Conservation (phyloP, 495 filamentous ascomycete genomes). For the Penicillium nucicola region DNA sequence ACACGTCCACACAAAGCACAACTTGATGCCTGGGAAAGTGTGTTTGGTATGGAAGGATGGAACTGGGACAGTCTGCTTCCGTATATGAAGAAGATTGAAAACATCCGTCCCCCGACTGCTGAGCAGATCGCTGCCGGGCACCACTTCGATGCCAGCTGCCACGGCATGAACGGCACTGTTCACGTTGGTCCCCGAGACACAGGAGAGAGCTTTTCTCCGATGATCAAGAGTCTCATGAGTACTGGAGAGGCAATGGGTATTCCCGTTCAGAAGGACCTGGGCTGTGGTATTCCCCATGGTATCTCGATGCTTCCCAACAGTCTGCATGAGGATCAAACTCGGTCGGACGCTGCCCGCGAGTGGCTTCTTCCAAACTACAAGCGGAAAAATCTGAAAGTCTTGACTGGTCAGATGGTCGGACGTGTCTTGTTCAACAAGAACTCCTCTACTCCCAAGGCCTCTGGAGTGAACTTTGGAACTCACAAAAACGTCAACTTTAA, state of each 20-base stretch:
- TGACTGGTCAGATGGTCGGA: constrained; percentile 44
- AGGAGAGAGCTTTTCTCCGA: constrained; percentile 14
- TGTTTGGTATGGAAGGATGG: constrained; percentile 50
- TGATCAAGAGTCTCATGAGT: constrained; percentile 23
- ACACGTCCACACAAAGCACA: constrained; percentile 41
- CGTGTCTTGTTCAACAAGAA: constrained; percentile 33
- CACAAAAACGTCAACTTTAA: constrained; percentile 24
- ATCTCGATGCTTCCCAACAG: constrained; percentile 29
- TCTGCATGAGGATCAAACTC: constrained; percentile 18
- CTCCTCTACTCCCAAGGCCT: constrained; percentile 6
- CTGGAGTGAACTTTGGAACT: constrained; percentile 37
- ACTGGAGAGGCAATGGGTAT: constrained; percentile 10
- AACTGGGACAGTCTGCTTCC: constrained; percentile 46
- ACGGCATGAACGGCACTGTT: constrained; percentile 25
- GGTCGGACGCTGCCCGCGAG: constrained; percentile 42
- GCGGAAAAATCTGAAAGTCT: constrained; percentile 43
- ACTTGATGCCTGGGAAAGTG: constrained; percentile 50
- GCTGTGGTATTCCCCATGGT: constrained; percentile 23
- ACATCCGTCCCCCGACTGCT: constrained; percentile 9
- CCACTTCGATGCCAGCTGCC: constrained; percentile 19
- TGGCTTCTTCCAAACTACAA: constrained; percentile 44
- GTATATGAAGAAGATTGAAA: constrained; percentile 33
- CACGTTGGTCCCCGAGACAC: constrained; percentile 20
- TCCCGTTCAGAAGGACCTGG: constrained; percentile 17
- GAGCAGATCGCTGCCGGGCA: constrained; percentile 20